These are phyloP conservation scores for Pichia kluyveri DNA, from an alignment of 805 yeast genomes.

Conservation along the genomic window DNA sequence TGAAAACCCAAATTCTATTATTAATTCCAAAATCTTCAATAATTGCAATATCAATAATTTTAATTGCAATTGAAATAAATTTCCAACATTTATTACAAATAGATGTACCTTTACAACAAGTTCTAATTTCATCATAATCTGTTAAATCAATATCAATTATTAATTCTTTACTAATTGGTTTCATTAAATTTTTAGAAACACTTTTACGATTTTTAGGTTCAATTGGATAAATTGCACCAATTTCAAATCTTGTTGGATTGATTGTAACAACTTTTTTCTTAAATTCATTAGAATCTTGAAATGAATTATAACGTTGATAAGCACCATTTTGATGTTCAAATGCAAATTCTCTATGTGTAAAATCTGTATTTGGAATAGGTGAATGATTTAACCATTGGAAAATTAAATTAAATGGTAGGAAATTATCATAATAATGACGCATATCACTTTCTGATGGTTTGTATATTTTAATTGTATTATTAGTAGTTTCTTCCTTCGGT, in stretches of 20 bases:
- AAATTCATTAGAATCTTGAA: conserved; percentile 56
- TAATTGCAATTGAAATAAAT: conserved; percentile 80
- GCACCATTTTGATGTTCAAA: conserved; percentile 83
- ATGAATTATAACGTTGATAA: conserved; percentile 85
- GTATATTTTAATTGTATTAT: not conserved
- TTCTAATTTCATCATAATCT: conserved; percentile 88
- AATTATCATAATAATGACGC: conserved; percentile 57
- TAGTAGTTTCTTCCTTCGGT: not conserved
- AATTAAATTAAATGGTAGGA: conserved; percentile 70
- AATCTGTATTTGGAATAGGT: conserved; percentile 63
- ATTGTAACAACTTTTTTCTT: conserved; percentile 64
- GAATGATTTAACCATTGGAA: conserved; percentile 89
- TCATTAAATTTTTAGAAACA: conserved; percentile 66
- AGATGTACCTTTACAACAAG: conserved; percentile 81
- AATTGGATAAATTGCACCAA: conserved; percentile 84
- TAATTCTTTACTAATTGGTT: conserved; percentile 76
- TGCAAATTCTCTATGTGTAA: conserved; percentile 88
- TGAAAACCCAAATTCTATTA: conserved; percentile 87
- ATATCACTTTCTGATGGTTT: conserved; percentile 35
- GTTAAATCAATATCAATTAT: conserved; percentile 97
- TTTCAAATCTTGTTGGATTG: conserved; percentile 85
- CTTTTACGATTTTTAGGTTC: conserved; percentile 83
- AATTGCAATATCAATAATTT: conserved; percentile 61
- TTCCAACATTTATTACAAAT: conserved; percentile 92
- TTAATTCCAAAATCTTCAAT: conserved; percentile 84